Base-by-base conservation (phyloP, 2,329 filamentous ascomycete species). In the Fusarium humuli region DNA sequence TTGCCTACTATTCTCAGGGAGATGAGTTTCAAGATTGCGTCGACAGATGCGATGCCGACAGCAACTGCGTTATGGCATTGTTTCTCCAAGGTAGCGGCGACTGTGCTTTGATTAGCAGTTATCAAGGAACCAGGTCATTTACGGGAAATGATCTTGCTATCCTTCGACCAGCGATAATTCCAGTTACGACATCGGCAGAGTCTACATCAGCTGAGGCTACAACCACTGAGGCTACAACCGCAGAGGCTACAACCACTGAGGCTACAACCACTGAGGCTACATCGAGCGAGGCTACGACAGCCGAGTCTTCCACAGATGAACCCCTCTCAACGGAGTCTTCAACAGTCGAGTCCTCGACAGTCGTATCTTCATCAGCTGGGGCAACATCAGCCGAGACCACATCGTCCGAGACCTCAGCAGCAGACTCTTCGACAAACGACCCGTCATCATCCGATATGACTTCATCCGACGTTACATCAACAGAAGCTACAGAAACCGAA, bases 161-260 rank as follows among this genome's bases (percentile, higher is more conserved):
- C 30, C 10, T 5, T 8, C 9, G 16, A 14, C 3, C 22, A 25
- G 5, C 7, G 16, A 0, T 3, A 6, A 2, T 4, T 14, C 3
- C 7, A n/a, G 16, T 16, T 2, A 50, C 30, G 4, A 37, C 48
- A 37, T n/a, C 30, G 6, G 48, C 2, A 4, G 30, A 50, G 12
- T 1, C 30, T n/a, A 4, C 34, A n/a, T n/a, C 34, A 7, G 18
- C 18, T 3, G 18, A 37, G 18, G 10, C 18, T 2, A n/a, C 34
- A 6, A 37, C 34, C 18, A 7, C 18, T 6, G 18, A 37, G 18
- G 10, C 18, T 2, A n/a, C 34, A 6, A 37, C 34, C 10, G 7
- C 10, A 1, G 34, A 37, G 18, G 3, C 34, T n/a, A n/a, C 34
- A 37, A n/a, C 34, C 9, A 37, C 18, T 2, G 18, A 37, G 18